A percentile compares a stretch with the other conserved stretches of the same genome.
phyloP scores from a whole-genome alignment of 495 filamentous ascomycete species.

The Hypoxylon fragiforme region DNA sequence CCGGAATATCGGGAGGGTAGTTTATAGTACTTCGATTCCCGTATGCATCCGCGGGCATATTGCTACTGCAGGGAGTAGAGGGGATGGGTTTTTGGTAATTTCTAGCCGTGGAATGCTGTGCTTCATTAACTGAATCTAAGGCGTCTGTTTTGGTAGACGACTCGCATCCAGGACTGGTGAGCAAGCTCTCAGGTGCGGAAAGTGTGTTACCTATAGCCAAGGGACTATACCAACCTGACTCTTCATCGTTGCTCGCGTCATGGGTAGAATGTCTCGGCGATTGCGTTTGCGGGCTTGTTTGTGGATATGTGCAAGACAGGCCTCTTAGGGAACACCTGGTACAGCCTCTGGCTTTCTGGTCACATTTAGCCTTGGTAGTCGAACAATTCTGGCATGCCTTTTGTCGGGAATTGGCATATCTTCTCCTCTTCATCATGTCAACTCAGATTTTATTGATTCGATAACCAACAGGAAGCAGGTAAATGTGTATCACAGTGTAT shows the following conservation, averaged over 20 bases:
- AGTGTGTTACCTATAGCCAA: conserved; percentile 4
- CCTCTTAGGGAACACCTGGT: conserved; percentile 36
- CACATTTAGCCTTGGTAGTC: conserved; percentile 47
- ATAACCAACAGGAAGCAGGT: no score
- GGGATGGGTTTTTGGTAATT: no score
- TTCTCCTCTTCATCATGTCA: conserved; percentile 37
- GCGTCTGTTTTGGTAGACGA: neutral
- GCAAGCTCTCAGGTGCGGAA: neutral
- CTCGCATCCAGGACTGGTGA: conserved; percentile 8
- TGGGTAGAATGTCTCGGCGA: neutral
- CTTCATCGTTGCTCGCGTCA: neutral
- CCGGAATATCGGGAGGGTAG: neutral
- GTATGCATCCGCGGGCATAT: no score
- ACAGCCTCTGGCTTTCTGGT: conserved; percentile 41
- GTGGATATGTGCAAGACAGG: conserved; percentile 25
- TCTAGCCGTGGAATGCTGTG: neutral
- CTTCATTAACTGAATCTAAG: neutral
- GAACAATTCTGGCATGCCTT: conserved; percentile 51
- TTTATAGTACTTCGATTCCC: no score
- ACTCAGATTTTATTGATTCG: neutral
- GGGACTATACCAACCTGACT: neutral
- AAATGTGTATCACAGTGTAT: no score
- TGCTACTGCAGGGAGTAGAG: no score
- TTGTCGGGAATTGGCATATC: conserved; percentile 48
- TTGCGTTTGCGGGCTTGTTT: conserved; percentile 10